Conservation (phyloP, 2,329 filamentous ascomycete genomes). For the Coniochaeta hoffmannii region DNA sequence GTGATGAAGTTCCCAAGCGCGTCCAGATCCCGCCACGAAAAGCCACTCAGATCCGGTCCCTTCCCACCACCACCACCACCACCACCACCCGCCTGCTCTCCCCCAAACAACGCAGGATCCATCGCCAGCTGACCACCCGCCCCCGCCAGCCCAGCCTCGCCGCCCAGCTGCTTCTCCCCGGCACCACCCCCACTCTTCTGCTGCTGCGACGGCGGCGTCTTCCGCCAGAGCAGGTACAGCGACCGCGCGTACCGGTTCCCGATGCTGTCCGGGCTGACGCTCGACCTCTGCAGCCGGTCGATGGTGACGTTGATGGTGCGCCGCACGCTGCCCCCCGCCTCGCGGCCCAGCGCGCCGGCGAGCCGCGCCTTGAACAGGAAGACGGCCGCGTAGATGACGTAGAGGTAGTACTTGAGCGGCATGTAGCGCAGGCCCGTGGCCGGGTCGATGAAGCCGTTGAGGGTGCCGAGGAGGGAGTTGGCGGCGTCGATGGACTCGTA, state of each 20-base stretch:
- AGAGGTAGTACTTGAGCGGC: conserved; percentile 57
- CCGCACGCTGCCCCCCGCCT: conserved; percentile 47
- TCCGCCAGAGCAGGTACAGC: conserved; percentile 52
- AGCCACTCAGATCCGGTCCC: conserved; percentile 37
- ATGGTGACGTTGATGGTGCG: conserved; percentile 52
- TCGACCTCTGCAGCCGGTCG: conserved; percentile 50
- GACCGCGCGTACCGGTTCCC: conserved; percentile 55
- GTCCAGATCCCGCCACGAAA: conserved; percentile 55
- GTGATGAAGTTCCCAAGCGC: conserved; percentile 48
- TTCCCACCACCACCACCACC: background rate
- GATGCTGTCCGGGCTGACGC: conserved; percentile 49
- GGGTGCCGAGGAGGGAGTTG: conserved; percentile 51
- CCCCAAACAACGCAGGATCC: conserved; percentile 10
- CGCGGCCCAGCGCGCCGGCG: conserved; percentile 49
- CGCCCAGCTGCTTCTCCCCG: background rate
- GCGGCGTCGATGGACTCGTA: conserved; percentile 59
- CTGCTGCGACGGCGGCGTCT: conserved; percentile 6
- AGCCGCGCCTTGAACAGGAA: conserved; percentile 58
- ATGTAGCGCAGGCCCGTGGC: conserved; percentile 53
- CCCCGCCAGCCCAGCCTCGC: background rate
- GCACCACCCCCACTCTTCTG: background rate
- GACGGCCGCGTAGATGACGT: conserved; percentile 55
- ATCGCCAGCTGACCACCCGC: conserved; percentile 26
- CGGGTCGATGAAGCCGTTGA: conserved; percentile 53
- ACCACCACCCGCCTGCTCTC: background rate